phyloP scores from a whole-genome alignment of 2,329 filamentous ascomycete species.

The Claviceps spartinae region DNA sequence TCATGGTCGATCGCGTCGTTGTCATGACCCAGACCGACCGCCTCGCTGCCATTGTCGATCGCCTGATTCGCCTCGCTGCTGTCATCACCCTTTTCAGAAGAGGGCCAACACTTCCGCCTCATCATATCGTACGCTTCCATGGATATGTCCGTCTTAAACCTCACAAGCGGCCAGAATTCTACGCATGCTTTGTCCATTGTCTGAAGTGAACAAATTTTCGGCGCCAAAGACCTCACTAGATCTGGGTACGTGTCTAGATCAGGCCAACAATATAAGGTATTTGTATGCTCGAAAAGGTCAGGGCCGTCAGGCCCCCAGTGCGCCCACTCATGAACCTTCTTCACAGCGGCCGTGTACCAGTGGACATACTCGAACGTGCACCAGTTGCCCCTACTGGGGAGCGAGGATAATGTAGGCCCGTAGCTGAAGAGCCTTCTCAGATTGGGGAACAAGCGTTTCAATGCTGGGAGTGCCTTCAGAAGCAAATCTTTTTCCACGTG shows the following conservation, averaged over 20 bases:
- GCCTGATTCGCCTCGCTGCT: slow-evolving; percentile 1
- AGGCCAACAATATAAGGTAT: slow-evolving; percentile 21
- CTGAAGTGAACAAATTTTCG: neutral
- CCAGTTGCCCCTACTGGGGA: slow-evolving; percentile 11
- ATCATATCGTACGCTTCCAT: slow-evolving; percentile 10
- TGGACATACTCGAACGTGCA: slow-evolving; percentile 17
- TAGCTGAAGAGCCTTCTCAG: slow-evolving; percentile 8
- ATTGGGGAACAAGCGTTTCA: slow-evolving; percentile 7
- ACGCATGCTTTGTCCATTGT: slow-evolving; percentile 7
- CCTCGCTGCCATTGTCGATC: too few relatives aligned
- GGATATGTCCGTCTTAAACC: slow-evolving; percentile 13
- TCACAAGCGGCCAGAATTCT: slow-evolving; percentile 17
- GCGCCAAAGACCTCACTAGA: slow-evolving; percentile 14
- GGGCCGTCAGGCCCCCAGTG: slow-evolving; percentile 7
- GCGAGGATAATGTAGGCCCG: slow-evolving; percentile 13
- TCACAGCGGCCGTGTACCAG: slow-evolving; percentile 9
- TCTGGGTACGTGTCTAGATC: slow-evolving; percentile 16
- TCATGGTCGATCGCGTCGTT: slow-evolving; percentile 11
- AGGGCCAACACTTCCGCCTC: slow-evolving; percentile 1
- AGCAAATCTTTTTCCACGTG: neutral
- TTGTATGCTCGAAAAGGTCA: slow-evolving; percentile 10
- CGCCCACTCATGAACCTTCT: too few relatives aligned
- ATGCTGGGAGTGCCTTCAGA: neutral
- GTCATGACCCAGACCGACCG: slow-evolving; percentile 16
- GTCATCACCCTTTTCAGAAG: neutral